Percentiles rank a stretch among this genome's conserved stretches.
phyloP scores from a whole-genome alignment of 2,329 filamentous ascomycete species.

The Cytospora piceae region DNA sequence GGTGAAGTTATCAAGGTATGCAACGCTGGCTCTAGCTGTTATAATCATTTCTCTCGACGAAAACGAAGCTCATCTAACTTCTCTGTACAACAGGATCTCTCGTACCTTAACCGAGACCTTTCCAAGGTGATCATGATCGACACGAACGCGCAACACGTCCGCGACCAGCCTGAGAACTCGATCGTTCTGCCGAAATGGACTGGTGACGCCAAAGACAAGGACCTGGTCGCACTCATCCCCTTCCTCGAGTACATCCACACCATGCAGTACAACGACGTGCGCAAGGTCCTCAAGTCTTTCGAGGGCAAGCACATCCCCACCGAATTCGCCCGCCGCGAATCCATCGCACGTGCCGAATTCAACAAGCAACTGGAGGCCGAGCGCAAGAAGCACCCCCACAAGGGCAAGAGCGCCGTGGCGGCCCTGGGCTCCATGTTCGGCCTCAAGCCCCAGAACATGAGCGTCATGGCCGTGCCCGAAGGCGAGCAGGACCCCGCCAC shows the following conservation, averaged over 20 bases:
- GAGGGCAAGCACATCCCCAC: conserved; percentile 86
- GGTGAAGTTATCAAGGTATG: conserved; percentile 93
- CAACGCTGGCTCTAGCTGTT: too few relatives aligned
- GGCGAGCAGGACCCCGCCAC: conserved; percentile 74
- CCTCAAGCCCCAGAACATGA: conserved; percentile 71
- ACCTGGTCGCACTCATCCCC: conserved; percentile 86
- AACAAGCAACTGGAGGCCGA: conserved; percentile 75
- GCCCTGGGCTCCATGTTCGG: conserved; percentile 75
- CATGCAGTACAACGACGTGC: conserved; percentile 88
- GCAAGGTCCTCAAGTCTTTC: conserved; percentile 84
- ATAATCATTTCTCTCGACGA: not conserved
- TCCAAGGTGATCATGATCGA: conserved; percentile 96
- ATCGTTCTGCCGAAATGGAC: conserved; percentile 91
- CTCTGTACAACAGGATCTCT: conserved; percentile 71
- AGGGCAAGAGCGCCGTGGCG: conserved; percentile 61
- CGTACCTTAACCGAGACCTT: conserved; percentile 93
- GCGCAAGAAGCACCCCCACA: conserved; percentile 62
- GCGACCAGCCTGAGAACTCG: conserved; percentile 93
- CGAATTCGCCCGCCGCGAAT: conserved; percentile 89
- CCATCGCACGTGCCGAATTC: conserved; percentile 82
- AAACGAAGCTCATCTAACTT: conserved; percentile 30
- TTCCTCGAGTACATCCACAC: conserved; percentile 97
- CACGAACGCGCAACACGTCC: conserved; percentile 79
- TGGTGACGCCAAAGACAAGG: conserved; percentile 80
- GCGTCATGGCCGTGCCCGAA: conserved; percentile 60